Conservation (phyloP, 1,284 basidiomycete species). For the Ustilago esculenta region DNA sequence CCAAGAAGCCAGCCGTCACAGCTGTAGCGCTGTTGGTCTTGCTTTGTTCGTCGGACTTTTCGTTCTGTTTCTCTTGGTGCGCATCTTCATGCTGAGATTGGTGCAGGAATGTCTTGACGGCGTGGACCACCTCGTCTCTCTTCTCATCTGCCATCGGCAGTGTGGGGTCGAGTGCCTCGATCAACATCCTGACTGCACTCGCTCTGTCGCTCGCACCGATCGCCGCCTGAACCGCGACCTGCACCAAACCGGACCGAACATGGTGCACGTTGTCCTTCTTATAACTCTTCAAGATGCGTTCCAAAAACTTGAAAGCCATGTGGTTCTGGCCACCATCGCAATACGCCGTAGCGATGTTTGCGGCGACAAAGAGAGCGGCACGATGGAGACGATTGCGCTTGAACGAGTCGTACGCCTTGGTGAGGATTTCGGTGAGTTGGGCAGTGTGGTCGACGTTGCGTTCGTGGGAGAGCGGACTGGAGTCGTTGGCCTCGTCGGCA, state of each 20-base stretch:
- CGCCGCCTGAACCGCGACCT: conserved; percentile 30
- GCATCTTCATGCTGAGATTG: conserved; percentile 1
- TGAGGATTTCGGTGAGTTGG: conserved; percentile 45
- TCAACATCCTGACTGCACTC: conserved; percentile 13
- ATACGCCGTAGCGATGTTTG: conserved; percentile 51
- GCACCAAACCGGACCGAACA: conserved; percentile 17
- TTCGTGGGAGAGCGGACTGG: conserved; percentile 49
- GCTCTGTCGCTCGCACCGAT: conserved; percentile 15
- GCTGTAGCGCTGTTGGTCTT: background rate
- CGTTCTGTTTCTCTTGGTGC: background rate
- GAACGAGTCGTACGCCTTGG: conserved; percentile 55
- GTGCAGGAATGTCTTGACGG: conserved; percentile 6
- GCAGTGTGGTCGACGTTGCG: conserved; percentile 52
- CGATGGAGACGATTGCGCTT: conserved; percentile 28
- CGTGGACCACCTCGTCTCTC: conserved; percentile 6
- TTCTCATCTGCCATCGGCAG: conserved; percentile 3
- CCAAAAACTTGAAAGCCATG: conserved; percentile 57
- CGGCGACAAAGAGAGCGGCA: conserved; percentile 43
- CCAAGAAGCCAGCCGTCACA: conserved; percentile 4
- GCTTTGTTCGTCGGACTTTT: background rate
- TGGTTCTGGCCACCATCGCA: conserved; percentile 32
- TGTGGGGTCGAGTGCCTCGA: conserved; percentile 17
- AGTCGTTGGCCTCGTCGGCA: conserved; percentile 2
- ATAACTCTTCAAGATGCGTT: conserved; percentile 54
- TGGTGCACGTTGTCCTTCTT: conserved; percentile 24